Evolutionary conservation across 768 basidiomycete species (phyloP), one percentile per base, ranked within the genome.

Genomic region (Polyporus arcularius): DNA sequence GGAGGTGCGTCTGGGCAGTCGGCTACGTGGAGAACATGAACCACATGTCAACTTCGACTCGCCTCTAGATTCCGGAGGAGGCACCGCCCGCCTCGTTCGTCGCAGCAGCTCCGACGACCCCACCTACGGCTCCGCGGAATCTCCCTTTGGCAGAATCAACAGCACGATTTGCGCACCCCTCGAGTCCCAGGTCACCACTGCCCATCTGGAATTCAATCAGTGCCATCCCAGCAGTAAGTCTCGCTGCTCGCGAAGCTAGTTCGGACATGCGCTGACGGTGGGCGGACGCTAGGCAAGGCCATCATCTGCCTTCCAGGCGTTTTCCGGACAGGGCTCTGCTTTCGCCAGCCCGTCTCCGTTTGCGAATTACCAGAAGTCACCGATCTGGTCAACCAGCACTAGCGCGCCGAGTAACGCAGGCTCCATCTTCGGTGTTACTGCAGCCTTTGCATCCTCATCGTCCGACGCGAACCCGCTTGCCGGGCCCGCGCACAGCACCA

Each of bases 221-320:
- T 12, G 10, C 57, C 4, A 53, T 63, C 30, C 43, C 56, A 4
- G 57, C 62, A 0, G 62, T 59, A 16, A 55, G 57, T 56, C 5
- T 6, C 9, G 28, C 32, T 11, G 46, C 6, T 35, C 26, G 18
- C 12, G 14, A 11, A 43, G 16, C 16, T 45, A 11, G 18, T 26
- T 16, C 26, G 18, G 4, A 10, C 5, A 2, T 5, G 14, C 12
- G 18, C 39, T 18, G 40, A n/a, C 8, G 28, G 9, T 9, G n/a
- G 10, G 6, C 7, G 16, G n/a, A 30, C 2, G 14, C 12, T 51
- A 67, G 66, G 64, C 48, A 48, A 68, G 67, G 48, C 67, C 68
- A 15, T 70, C 68, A 4, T 40, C 61, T 15, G 70, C 68, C 0
- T 71, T 71, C 47, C 14, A 62, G 2, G 67, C 67, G 16, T 71